Percentiles rank a stretch among this genome's conserved stretches.
These are phyloP conservation scores for Pisolithus albus DNA, from an alignment of 768 basidiomycete genomes.

Conservation along the genomic window DNA sequence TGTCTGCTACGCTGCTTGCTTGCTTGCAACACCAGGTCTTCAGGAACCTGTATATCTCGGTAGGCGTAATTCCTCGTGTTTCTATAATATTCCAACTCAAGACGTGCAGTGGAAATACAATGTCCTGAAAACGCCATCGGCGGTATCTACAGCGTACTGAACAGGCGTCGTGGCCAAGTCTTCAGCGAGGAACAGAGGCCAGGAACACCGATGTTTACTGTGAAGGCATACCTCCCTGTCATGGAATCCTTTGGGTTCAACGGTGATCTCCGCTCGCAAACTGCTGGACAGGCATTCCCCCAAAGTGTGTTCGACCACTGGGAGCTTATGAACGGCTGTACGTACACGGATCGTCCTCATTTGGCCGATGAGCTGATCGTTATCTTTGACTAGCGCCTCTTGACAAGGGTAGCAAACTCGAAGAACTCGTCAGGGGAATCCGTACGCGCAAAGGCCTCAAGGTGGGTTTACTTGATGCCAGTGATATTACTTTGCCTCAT, in stretches of 20 bases:
- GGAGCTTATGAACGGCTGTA: conserved; percentile 78
- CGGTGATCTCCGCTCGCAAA: conserved; percentile 86
- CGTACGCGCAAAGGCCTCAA: conserved; percentile 95
- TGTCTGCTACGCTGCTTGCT: conserved; percentile 90
- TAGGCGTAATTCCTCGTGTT: conserved; percentile 25
- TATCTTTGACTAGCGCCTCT: conserved; percentile 47
- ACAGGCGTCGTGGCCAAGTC: conserved; percentile 97
- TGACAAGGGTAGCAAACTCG: conserved; percentile 89
- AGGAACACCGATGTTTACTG: conserved; percentile 99
- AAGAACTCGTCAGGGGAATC: conserved; percentile 75
- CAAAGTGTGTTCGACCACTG: conserved; percentile 92
- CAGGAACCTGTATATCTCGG: conserved; percentile 97
- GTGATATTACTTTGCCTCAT: conserved; percentile 8
- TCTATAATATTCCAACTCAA: not conserved
- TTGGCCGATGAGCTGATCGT: conserved; percentile 1
- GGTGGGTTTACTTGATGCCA: conserved; percentile 32
- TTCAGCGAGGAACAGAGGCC: conserved; percentile 95
- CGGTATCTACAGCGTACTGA: conserved; percentile 90
- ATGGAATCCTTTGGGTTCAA: conserved; percentile 97
- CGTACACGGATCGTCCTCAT: conserved; percentile 23
- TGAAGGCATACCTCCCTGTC: conserved; percentile 95
- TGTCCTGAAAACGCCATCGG: conserved; percentile 96
- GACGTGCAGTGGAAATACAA: conserved; percentile 80
- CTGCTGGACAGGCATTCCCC: conserved; percentile 97
- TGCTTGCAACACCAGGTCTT: conserved; percentile 84